Conservation (phyloP, 108 stramenopile genomes). For the Aureococcus anophagefferens region DNA sequence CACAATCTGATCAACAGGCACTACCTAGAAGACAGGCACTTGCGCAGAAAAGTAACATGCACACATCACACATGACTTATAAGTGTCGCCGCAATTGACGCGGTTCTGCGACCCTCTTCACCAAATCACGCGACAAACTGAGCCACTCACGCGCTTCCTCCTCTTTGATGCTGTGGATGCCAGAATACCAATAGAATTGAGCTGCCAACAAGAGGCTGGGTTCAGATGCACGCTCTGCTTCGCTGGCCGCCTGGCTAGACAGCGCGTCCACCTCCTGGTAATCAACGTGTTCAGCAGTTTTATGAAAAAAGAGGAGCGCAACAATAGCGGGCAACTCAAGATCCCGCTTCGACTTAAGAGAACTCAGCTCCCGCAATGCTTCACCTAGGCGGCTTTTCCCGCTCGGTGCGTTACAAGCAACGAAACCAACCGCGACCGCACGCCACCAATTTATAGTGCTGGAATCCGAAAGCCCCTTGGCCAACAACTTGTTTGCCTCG, state of each 20-base stretch:
- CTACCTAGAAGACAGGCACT: no score
- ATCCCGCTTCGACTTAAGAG: slow-evolving; percentile 32
- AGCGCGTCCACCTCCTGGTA: slow-evolving; percentile 29
- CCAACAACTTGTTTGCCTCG: slow-evolving; percentile 1
- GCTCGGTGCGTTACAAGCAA: no score
- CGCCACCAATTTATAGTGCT: background rate
- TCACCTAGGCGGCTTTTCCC: no score
- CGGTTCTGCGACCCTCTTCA: no score
- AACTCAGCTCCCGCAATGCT: slow-evolving; percentile 15
- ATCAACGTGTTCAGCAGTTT: slow-evolving; percentile 28
- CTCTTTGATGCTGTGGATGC: slow-evolving; percentile 19
- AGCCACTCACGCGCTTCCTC: background rate
- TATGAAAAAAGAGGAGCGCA: slow-evolving; percentile 37
- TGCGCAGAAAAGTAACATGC: no score
- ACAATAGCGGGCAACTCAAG: slow-evolving; percentile 30
- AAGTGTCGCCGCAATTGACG: no score
- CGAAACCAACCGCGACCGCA: background rate
- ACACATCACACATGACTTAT: no score
- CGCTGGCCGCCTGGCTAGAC: slow-evolving; percentile 12
- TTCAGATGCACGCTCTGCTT: slow-evolving; percentile 31
- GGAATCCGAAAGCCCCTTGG: background rate
- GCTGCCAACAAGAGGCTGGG: slow-evolving; percentile 25
- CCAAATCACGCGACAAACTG: no score
- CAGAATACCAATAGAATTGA: slow-evolving; percentile 17
- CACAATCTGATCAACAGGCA: background rate